Evolutionary conservation across 2,329 filamentous ascomycete species (phyloP).

Genomic region (Whalleya microplaca): DNA sequence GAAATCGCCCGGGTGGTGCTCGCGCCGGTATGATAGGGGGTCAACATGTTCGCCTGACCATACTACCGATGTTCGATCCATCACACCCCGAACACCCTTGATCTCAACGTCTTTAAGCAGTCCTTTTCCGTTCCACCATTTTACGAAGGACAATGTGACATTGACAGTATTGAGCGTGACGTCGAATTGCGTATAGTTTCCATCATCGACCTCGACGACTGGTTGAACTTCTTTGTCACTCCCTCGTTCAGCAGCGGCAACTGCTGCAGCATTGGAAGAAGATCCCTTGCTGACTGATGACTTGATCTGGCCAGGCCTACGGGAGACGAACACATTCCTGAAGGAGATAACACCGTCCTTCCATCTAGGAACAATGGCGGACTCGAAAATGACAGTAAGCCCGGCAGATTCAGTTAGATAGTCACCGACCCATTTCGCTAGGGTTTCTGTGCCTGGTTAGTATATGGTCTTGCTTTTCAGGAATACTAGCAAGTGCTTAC

Average conservation of each 20-base stretch:
- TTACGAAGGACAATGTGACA: constrained; percentile 94
- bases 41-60: constrained; percentile 74
- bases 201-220: constrained; percentile 71
- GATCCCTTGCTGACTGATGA: constrained; percentile 93
- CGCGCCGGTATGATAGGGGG: constrained; percentile 84
- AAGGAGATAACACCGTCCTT: constrained; percentile 93
- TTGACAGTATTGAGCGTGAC: constrained; percentile 94
- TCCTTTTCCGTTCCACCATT: constrained; percentile 98
- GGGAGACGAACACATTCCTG: constrained; percentile 93
- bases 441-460: constrained; percentile 66
- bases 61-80: constrained; percentile 83
- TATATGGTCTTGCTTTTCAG: background rate
- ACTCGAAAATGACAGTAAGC: constrained; percentile 93
- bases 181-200: constrained; percentile 98
- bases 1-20: constrained; percentile 90
- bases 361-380: constrained; percentile 96
- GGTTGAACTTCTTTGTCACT: constrained; percentile 50
- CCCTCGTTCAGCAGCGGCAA: constrained; percentile 73
- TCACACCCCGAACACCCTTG: constrained; percentile 87
- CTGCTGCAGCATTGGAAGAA: constrained; percentile 79
- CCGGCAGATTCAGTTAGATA: constrained; percentile 94
- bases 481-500: constrained; percentile 47
- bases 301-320: constrained; percentile 79
- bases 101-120: constrained; percentile 90
- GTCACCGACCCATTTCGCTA: constrained; percentile 92